Evolutionary conservation across 164 flowering plant species (phyloP).

Genomic region (Umbilicus rupestris): DNA sequence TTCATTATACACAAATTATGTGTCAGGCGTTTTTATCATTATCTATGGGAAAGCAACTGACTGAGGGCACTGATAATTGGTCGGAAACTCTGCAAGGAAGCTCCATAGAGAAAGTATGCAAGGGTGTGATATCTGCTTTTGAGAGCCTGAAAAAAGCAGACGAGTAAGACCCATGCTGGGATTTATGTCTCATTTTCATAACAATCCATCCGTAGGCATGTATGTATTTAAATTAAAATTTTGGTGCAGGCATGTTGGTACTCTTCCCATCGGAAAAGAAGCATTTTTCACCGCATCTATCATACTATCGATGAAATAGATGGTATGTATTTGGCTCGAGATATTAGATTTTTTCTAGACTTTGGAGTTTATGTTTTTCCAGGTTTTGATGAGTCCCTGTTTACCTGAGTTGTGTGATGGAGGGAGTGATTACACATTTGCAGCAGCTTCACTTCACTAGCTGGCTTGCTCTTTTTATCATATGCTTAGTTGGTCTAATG

Average conservation of each 20-base stretch:
- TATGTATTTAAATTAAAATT: slow-evolving; percentile 1
- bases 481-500: no score
- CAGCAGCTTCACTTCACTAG: no score
- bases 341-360: no score
- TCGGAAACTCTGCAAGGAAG: slow-evolving; percentile 17
- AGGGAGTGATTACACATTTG: no score
- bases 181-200: background rate
- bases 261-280: slow-evolving; percentile 40
- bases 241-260: slow-evolving; percentile 41
- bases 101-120: slow-evolving; percentile 41
- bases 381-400: no score
- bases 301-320: slow-evolving; percentile 31
- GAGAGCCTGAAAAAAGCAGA: slow-evolving; percentile 31
- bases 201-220: background rate
- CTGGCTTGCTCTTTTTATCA: no score
- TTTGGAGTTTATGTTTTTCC: no score
- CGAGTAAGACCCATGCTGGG: slow-evolving; percentile 36
- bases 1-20: background rate
- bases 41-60: slow-evolving; percentile 15
- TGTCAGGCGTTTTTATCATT: slow-evolving; percentile 34
- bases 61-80: slow-evolving; percentile 13
- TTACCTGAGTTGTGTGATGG: no score
- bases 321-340: no score
- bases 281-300: slow-evolving; percentile 65
- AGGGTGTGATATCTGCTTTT: slow-evolving; percentile 45